Evolutionary conservation across 31 red algal species (phyloP), one percentile per base, ranked within the genome.

Genomic region (Odonthalia washingtoniensis): DNA sequence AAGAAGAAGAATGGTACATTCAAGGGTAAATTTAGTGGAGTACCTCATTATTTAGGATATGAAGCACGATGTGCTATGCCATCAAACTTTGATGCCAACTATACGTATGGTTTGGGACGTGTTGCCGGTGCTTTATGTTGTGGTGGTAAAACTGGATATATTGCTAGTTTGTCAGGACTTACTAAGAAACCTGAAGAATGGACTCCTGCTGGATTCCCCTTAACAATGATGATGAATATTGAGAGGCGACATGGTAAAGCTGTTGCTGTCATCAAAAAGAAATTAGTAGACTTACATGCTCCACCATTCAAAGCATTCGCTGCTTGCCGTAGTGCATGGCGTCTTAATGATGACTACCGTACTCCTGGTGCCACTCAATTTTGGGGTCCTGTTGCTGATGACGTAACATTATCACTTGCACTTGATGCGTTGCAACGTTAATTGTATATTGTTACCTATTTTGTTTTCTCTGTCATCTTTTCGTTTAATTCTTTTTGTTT

Each of bases 171-270:
- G 67, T 88, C 88, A 46, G 83, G 89, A 53, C 86, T 99, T 18
- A 96, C 91, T 31, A 86, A 90, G 72, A 40, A 65, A 30, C 83
- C 97, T 1, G 97, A 99, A 81, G 78, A 94, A 36, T 99, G 97
- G 97, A 60, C 82, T n/a, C 88, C 89, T 3, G 97, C 94, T 62
- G 97, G 94, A 65, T 95, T 87, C 83, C 97, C 97, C 44, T 85
- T 99, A 2, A 99, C 97, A 4, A 88, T 95, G 81, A 99, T 99
- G 97, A 99, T 99, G 97, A 96, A 94, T 52, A 96, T 96, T 65
- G 97, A 99, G 87, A 74, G 94, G 27, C 78, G 97, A 82, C 92
- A 96, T 45, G 97, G 97, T 26, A 90, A 94, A 73, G 91, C 94
- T 39, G 83, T 91, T 1, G 94, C 97, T 31, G 97, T 99, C 2